A percentile compares a stretch with the other conserved stretches of the same genome.
Evolutionary conservation across 179 eudicot genomes (phyloP).

Genomic region (Actinidia chinensis): DNA sequence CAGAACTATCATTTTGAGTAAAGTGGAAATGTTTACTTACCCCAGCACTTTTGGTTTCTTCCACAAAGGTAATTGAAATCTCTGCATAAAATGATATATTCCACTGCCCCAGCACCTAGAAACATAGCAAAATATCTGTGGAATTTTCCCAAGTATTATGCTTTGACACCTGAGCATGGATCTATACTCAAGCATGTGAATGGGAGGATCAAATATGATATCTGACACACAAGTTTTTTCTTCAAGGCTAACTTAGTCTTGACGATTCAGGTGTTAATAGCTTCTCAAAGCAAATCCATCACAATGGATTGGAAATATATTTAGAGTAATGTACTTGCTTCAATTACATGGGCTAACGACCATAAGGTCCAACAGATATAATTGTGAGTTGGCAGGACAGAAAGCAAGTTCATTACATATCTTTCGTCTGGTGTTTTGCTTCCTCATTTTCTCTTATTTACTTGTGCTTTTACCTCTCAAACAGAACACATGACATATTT

Average conservation of each 20-base stretch:
- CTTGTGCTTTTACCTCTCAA: not conserved
- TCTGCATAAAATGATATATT: conserved; percentile 87
- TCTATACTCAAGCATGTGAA: not conserved
- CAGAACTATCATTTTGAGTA: not conserved
- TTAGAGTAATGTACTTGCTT: not conserved
- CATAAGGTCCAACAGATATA: not conserved
- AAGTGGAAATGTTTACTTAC: conserved; percentile 24
- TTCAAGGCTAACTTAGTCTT: conserved; percentile 1
- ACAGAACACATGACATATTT: not conserved
- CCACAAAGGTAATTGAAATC: conserved; percentile 68
- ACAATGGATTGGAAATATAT: not conserved
- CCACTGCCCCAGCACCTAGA: conserved; percentile 88
- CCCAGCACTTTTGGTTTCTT: conserved; percentile 79
- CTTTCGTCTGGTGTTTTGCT: not conserved
- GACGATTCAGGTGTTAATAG: not conserved
- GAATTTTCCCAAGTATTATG: not conserved
- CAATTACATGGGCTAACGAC: not conserved
- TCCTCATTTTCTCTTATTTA: not conserved
- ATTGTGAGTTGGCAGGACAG: not conserved
- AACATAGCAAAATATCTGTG: conserved; percentile 12
- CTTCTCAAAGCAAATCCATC: conserved; percentile 10
- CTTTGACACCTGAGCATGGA: not conserved
- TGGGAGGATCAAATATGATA: not conserved
- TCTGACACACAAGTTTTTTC: not conserved
- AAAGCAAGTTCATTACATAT: not conserved